These are phyloP conservation scores for Climacium dendroides DNA, from an alignment of 225 moss, liverwort and hornwort genomes.

Conservation along the genomic window DNA sequence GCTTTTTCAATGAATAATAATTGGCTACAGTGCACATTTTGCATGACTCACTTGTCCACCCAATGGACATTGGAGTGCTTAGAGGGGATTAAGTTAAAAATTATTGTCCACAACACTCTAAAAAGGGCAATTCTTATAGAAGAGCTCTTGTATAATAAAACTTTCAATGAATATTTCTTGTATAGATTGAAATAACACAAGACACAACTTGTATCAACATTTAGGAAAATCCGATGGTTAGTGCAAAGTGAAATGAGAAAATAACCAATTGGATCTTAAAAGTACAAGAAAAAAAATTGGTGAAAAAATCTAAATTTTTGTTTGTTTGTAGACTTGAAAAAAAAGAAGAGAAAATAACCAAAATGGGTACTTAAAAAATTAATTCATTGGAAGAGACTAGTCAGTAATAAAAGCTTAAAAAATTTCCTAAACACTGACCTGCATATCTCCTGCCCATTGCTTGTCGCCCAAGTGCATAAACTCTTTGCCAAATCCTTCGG, in stretches of 20 bases:
- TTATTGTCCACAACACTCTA: background rate
- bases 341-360: background rate
- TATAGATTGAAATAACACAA: background rate
- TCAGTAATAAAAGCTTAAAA: background rate
- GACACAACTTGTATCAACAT: background rate
- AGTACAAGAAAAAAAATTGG: background rate
- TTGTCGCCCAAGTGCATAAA: slow-evolving; percentile 78
- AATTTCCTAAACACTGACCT: slow-evolving; percentile 7
- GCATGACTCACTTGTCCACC: background rate
- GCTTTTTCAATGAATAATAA: background rate
- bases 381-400: background rate
- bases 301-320: background rate
- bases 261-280: background rate
- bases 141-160: background rate
- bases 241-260: background rate
- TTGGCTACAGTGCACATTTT: background rate
- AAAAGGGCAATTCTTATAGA: background rate
- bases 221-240: rapidly evolving
- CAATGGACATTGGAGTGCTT: background rate
- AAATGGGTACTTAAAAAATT: background rate
- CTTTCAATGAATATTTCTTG: no score
- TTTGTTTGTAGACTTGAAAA: background rate
- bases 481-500: slow-evolving; percentile 60
- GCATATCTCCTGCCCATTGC: slow-evolving; percentile 69
- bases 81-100: background rate